Percentiles rank a stretch among this genome's conserved stretches.
Conservation (phyloP, 2,329 filamentous ascomycete genomes). For the Arachnomyces sp. region DNA sequence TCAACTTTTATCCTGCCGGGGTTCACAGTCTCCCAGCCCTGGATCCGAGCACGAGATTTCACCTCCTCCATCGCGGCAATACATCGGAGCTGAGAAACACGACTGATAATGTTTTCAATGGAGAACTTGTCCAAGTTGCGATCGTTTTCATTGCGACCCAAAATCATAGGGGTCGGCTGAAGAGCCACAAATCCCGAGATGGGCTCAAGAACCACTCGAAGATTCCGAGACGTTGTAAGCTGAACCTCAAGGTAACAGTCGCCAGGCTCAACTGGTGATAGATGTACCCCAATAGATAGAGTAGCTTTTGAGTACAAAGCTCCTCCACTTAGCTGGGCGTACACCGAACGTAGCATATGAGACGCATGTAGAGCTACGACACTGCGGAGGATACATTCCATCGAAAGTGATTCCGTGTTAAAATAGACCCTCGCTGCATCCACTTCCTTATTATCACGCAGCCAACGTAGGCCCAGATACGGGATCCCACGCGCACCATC, state of each 20-base stretch:
- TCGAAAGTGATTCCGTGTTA: conserved; percentile 60
- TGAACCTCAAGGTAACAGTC: conserved; percentile 63
- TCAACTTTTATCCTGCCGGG: conserved; percentile 31
- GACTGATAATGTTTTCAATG: conserved; percentile 32
- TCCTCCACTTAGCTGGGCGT: conserved; percentile 51
- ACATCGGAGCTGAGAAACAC: conserved; percentile 32
- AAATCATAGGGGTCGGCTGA: conserved; percentile 54
- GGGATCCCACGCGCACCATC: conserved; percentile 17
- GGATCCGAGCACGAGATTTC: conserved; percentile 26
- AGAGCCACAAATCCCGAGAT: conserved; percentile 70
- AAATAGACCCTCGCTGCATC: conserved; percentile 60
- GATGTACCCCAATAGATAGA: conserved; percentile 50
- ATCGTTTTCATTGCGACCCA: conserved; percentile 53
- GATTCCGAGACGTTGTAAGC: conserved; percentile 54
- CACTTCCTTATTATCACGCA: conserved; percentile 71
- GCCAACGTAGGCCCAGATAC: conserved; percentile 59
- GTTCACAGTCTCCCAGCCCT: conserved; percentile 33
- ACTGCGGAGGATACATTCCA: conserved; percentile 64
- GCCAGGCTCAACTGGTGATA: conserved; percentile 56
- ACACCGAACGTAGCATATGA: conserved; percentile 61
- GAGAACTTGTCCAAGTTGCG: conserved; percentile 51
- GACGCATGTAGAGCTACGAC: conserved; percentile 70
- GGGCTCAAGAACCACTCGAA: conserved; percentile 64
- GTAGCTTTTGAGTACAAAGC: conserved; percentile 56
- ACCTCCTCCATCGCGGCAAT: conserved; percentile 33